Conservation (phyloP, 306 rosid genomes). For the Hippophae tibetana region DNA sequence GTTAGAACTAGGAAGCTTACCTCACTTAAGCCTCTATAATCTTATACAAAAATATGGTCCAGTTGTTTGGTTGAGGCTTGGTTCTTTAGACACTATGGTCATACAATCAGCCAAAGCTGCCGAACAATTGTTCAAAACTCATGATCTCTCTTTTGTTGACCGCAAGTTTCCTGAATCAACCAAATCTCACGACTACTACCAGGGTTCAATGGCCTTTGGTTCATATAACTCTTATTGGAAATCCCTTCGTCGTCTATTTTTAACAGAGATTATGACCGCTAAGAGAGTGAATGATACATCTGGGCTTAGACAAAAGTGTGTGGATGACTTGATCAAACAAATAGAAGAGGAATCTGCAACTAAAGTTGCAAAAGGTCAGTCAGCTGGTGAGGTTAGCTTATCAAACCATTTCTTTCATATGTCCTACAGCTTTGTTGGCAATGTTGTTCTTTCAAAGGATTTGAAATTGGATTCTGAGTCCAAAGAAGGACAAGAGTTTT, state of each 20-base stretch:
- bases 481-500: conserved; percentile 30
- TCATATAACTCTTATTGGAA: conserved; percentile 56
- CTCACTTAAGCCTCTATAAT: conserved; percentile 27
- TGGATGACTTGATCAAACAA: conserved; percentile 29
- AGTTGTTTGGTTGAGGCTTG: conserved; percentile 36
- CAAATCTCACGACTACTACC: conserved; percentile 24
- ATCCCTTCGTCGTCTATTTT: conserved; percentile 35
- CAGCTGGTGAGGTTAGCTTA: conserved; percentile 26
- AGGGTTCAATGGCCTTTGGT: conserved; percentile 39
- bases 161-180: conserved; percentile 24
- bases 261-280: conserved; percentile 33
- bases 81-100: conserved; percentile 35
- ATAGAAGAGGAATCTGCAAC: conserved; percentile 17
- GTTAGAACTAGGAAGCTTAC: neutral
- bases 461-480: conserved; percentile 28
- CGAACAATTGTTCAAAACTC: conserved; percentile 34
- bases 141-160: conserved; percentile 37
- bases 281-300: conserved; percentile 41
- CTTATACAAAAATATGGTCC: conserved; percentile 27
- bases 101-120: conserved; percentile 13
- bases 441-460: conserved; percentile 38
- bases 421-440: conserved; percentile 41
- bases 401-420: conserved; percentile 30
- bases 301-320: conserved; percentile 21
- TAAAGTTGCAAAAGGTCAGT: neutral